Evolutionary conservation across 2,329 filamentous ascomycete species (phyloP), one percentile per base, ranked within the genome.

Genomic region (Truncatella angustata): DNA sequence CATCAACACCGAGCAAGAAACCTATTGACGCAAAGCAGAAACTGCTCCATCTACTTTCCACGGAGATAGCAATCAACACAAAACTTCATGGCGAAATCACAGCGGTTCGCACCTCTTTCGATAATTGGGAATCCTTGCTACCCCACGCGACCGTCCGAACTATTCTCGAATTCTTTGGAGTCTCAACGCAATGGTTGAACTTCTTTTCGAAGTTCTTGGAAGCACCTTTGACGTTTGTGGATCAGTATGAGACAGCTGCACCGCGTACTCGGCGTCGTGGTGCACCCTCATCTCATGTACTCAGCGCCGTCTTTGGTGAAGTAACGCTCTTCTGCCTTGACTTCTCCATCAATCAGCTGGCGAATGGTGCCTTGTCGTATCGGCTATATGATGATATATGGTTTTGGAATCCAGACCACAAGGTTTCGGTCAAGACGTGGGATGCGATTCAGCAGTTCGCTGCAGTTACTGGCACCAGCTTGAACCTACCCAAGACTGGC

Each of bases 301-400:
- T 88, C 2, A 84, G 80, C 20, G 77, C 83, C 30, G 69, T 81
- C 7, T 78, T 87, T 50, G 79, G 82, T 0, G 86, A 88, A 61
- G 67, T 73, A 0, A 69, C 85, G 0, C 67, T 88, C 0, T 88
- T 88, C 60, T 84, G 80, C 54, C 77, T 88, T 58, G 85, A 88
- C 60, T 84, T 82, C 59, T 74, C 83, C 0, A 76, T 88, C 51
- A 87, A 86, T 52, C 76, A 80, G 53, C 67, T 70, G 2, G 82
- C 84, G 0, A 59, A 66, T 5, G 82, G 82, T 0, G 68, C 70
- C 2, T 70, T 75, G n/a, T 65, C 87, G 10, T 84, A 84, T 63
- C 79, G 85, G 11, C 71, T 86, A 34, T 78, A 86, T 48, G 85
- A 87, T 56, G 83, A 87, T 56, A 73, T 87, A 48, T 88, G 84